phyloP scores from a whole-genome alignment of 1,284 basidiomycete species.

The Leccinum fallax region DNA sequence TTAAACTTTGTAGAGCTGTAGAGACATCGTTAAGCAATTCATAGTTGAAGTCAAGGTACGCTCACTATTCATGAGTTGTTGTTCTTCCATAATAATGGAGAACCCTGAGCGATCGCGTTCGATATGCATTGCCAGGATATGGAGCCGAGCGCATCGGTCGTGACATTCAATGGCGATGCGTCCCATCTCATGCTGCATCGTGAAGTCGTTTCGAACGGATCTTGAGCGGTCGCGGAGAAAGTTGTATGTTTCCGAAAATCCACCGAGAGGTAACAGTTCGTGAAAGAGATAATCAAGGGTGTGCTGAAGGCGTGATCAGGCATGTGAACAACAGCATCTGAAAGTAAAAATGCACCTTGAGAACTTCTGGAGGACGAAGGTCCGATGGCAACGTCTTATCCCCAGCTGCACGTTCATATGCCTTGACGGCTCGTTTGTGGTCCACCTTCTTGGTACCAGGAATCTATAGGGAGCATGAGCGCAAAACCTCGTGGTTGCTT shows the following conservation, averaged over 20 bases:
- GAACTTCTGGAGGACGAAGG: conserved; percentile 82
- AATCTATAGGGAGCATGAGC: conserved; percentile 52
- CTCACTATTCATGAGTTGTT: conserved; percentile 89
- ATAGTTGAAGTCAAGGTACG: conserved; percentile 10
- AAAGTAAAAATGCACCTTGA: conserved; percentile 58
- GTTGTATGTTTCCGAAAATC: conserved; percentile 72
- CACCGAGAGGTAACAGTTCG: conserved; percentile 69
- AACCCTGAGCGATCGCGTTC: conserved; percentile 64
- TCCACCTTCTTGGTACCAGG: conserved; percentile 80
- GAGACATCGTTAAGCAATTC: conserved; percentile 2
- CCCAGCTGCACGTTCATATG: conserved; percentile 93
- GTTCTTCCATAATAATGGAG: conserved; percentile 78
- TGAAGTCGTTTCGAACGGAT: conserved; percentile 91
- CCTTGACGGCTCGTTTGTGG: conserved; percentile 88
- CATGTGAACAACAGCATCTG: background rate
- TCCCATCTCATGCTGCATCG: conserved; percentile 87
- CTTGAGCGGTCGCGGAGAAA: conserved; percentile 95
- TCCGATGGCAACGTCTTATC: conserved; percentile 93
- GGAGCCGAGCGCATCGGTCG: conserved; percentile 92
- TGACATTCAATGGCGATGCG: conserved; percentile 85
- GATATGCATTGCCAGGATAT: conserved; percentile 86
- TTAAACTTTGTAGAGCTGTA: conserved; percentile 86
- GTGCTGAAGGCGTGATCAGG: conserved; percentile 44
- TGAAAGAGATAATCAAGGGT: conserved; percentile 95
- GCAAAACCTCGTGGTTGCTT: conserved; percentile 27